Evolutionary conservation across 768 basidiomycete genomes (phyloP).

Genomic region (Paxillus ammoniavirescens): DNA sequence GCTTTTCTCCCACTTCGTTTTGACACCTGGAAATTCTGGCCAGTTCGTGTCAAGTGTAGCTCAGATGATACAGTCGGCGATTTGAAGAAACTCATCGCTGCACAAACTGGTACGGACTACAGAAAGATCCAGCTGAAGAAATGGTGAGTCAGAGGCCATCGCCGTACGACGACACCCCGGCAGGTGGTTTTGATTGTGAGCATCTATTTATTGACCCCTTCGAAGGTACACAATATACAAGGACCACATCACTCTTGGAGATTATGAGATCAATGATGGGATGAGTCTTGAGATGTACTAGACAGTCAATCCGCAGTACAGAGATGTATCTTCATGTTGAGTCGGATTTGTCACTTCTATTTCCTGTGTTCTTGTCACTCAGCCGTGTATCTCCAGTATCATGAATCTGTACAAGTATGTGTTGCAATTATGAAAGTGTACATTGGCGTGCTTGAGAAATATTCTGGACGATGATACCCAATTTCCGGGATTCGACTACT

Average conservation of each 20-base stretch:
- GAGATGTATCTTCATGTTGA: slow-evolving; percentile 3
- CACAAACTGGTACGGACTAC: slow-evolving; percentile 87
- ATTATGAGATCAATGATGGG: slow-evolving; percentile 92
- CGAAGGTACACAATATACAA: slow-evolving; percentile 92
- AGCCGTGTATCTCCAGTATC: slow-evolving; percentile 7
- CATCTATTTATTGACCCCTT: not conserved
- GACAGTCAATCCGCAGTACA: not conserved
- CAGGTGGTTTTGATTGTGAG: not conserved
- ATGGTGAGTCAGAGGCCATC: slow-evolving; percentile 59
- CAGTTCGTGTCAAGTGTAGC: slow-evolving; percentile 94
- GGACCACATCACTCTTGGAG: slow-evolving; percentile 90
- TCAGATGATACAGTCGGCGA: slow-evolving; percentile 96
- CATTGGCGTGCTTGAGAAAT: not conserved
- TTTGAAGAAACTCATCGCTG: slow-evolving; percentile 94
- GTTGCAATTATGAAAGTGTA: slow-evolving; percentile 2
- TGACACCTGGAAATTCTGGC: slow-evolving; percentile 7
- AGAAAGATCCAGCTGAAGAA: slow-evolving; percentile 94
- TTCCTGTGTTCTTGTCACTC: not conserved
- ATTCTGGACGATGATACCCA: not conserved
- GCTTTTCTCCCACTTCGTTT: not conserved
- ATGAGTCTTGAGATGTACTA: slow-evolving; percentile 95
- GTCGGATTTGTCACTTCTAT: not conserved
- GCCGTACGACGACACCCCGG: too few relatives aligned
- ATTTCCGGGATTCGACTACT: not conserved
- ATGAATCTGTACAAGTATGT: slow-evolving; percentile 11